Evolutionary conservation across 805 yeast genomes (phyloP), one percentile per base, ranked within the genome.

Genomic region (Alloascoidea africana): DNA sequence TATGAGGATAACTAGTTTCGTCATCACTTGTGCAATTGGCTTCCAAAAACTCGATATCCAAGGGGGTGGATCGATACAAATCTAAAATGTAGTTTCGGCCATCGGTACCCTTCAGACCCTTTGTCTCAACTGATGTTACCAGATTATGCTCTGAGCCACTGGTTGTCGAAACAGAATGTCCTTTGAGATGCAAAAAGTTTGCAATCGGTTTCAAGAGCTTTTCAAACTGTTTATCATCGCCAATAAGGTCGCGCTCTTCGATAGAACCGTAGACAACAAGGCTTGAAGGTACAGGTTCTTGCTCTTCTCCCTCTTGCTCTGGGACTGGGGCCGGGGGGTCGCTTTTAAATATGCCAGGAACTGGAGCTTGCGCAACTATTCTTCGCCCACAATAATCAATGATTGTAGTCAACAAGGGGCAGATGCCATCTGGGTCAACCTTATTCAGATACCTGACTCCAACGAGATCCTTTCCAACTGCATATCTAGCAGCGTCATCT

Each of bases 341-440:
- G n/a, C 13, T 8, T 39, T 70, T 63, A 55, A 81, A 77, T 40
- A 81, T 73, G 42, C 97, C 97, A 13, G 98, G 98, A 34, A 89
- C 94, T 8, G 96, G 95, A 11, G 95, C 83, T 62, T 89, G 97
- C 55, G 94, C 84, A 30, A 89, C 68, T 27, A 89, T 65, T 55
- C 97, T 72, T 49, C 74, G 78, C 43, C 97, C 98, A 51, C 82
- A 75, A 59, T 73, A 89, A 56, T 89, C 97, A 39, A 89, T 83
- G 41, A 86, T 68, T n/a, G 87, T 68, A 3, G 96, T 82, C 48
- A 83, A 71, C 42, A 89, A 64, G 37, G 79, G 77, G 50, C 74
- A 71, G 32, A 86, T 64, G 34, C 76, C 83, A 6, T 59, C 60
- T 23, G 73, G 51, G 48, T 80, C 84, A 34, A 79, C 58, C 46